phyloP scores from a whole-genome alignment of 106 monocot species.

The Posidonia australis region DNA sequence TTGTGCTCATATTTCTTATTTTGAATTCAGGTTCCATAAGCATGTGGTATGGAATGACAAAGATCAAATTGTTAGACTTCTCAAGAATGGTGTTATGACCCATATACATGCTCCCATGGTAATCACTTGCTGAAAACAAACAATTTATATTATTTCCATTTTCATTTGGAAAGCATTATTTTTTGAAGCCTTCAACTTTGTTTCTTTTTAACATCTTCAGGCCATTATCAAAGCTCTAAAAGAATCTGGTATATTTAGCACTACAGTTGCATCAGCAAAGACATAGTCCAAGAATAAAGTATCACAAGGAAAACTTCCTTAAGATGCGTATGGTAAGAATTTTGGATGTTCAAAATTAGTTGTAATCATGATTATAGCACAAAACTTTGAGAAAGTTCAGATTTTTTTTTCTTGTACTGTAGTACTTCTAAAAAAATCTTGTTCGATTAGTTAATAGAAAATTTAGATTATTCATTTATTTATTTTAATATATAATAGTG shows the following conservation, averaged over 20 bases:
- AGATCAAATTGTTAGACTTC: neutral
- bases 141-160: too few species aligned
- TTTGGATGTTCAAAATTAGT: too few species aligned
- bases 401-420: too few species aligned
- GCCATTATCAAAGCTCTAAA: constrained; percentile 4
- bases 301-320: neutral
- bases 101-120: constrained; percentile 8
- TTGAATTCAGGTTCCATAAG: neutral
- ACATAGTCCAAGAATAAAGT: neutral
- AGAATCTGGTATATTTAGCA: neutral
- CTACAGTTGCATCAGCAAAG: neutral
- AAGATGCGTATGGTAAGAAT: too few species aligned
- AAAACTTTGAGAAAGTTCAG: too few species aligned
- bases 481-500: too few species aligned
- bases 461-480: too few species aligned
- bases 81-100: neutral
- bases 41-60: constrained; percentile 1
- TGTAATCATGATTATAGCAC: too few species aligned
- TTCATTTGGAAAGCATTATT: neutral
- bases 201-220: neutral
- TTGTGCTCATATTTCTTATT: neutral
- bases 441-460: too few species aligned
- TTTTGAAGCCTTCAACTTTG: neutral
- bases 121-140: neutral
- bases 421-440: too few species aligned